phyloP scores from a whole-genome alignment of 179 eudicot genomes.

The Beta lomatogona region DNA sequence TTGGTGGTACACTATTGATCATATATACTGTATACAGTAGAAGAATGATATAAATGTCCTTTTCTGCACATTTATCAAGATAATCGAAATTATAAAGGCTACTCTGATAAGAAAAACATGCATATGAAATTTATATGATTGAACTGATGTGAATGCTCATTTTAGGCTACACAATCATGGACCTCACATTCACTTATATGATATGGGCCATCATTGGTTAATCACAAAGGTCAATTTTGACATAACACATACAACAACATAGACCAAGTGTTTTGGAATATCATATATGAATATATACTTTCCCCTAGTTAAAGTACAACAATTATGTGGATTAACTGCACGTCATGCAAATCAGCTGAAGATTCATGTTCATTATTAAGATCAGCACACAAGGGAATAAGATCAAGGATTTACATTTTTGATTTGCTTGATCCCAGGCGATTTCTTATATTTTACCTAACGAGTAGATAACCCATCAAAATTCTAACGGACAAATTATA shows the following conservation, averaged over 20 bases:
- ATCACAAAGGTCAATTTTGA: neutral
- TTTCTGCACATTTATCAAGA: neutral
- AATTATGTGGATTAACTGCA: neutral
- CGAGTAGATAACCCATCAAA: too few species aligned
- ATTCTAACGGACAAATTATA: too few species aligned
- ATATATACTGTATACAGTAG: neutral
- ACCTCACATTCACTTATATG: neutral
- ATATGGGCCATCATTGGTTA: neutral
- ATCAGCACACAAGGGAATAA: neutral
- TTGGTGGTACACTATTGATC: constrained; percentile 9
- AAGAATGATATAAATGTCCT: too few species aligned
- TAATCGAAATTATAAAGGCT: constrained; percentile 5
- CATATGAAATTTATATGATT: neutral
- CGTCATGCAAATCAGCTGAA: neutral
- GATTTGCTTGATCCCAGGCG: too few species aligned
- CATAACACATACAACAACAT: constrained; percentile 13
- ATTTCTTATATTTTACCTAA: too few species aligned
- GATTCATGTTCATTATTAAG: neutral
- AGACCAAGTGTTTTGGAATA: neutral
- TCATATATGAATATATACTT: neutral
- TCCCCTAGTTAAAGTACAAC: neutral
- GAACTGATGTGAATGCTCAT: neutral
- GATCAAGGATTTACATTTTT: neutral
- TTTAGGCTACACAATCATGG: constrained; percentile 1
- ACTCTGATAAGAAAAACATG: neutral